phyloP scores from a whole-genome alignment of 202 grass and related monocot species.

The Musa balbisiana region DNA sequence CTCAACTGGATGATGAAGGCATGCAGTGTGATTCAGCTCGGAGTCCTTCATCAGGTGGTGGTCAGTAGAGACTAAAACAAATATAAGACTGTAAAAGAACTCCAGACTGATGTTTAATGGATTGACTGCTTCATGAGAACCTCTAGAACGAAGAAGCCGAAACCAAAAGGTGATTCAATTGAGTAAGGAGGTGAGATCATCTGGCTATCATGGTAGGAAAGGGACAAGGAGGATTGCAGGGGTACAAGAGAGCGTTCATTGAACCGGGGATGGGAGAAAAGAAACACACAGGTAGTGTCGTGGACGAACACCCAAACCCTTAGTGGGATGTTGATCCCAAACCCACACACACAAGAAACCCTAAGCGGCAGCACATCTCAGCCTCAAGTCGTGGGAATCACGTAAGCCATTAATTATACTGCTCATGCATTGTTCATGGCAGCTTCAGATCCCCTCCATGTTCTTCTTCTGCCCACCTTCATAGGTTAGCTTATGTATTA shows the following conservation, averaged over 20 bases:
- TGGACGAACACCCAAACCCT: slow-evolving; percentile 29
- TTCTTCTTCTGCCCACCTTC: slow-evolving; percentile 2
- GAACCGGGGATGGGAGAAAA: slow-evolving; percentile 4
- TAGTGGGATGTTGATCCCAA: slow-evolving; percentile 23
- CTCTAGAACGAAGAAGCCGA: neutral
- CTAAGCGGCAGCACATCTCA: neutral
- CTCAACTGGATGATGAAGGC: neutral
- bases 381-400: neutral
- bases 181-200: neutral
- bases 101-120: neutral
- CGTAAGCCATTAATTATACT: slow-evolving; percentile 3
- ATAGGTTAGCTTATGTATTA: neutral
- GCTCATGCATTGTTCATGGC: neutral
- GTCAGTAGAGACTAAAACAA: neutral
- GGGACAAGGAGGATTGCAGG: slow-evolving; percentile 1
- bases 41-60: neutral
- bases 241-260: neutral
- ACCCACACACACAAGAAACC: slow-evolving; percentile 26
- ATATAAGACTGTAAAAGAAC: neutral
- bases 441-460: neutral
- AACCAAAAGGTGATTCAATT: neutral
- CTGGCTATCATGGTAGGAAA: neutral
- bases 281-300: slow-evolving; percentile 15
- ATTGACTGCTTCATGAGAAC: too few species aligned
- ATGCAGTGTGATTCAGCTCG: neutral